A percentile compares a stretch with the other conserved stretches of the same genome.
Conservation (phyloP, 257 asterid genomes). For the Cruciata laevipes region DNA sequence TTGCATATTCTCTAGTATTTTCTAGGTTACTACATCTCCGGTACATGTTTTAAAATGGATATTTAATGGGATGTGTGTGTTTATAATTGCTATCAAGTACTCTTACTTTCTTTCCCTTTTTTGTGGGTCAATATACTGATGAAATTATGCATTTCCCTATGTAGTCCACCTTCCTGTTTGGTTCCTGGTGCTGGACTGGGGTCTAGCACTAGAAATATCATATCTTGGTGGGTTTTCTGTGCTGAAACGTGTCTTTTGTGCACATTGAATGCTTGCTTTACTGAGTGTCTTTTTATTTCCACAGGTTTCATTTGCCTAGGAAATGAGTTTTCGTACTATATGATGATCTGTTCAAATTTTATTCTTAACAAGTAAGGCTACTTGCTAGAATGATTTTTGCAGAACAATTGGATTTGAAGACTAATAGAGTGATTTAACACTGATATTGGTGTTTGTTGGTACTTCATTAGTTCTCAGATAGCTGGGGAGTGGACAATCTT, state of each 20-base stretch:
- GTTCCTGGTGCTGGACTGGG: constrained; percentile 99
- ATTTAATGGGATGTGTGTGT: background rate
- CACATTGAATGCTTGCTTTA: constrained; percentile 6
- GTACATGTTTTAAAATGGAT: background rate
- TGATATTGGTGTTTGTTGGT: constrained; percentile 21
- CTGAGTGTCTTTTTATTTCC: background rate
- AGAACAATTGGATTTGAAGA: constrained; percentile 4
- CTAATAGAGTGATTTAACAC: constrained; percentile 8
- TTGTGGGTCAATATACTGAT: constrained; percentile 24
- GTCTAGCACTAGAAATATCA: constrained; percentile 88
- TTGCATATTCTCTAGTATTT: background rate
- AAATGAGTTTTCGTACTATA: constrained; percentile 95
- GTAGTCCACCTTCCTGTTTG: constrained; percentile 83
- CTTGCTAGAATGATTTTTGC: background rate
- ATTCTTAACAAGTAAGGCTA: constrained; percentile 73
- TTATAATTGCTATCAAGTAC: background rate
- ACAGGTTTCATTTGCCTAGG: constrained; percentile 95
- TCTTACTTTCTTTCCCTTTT: constrained; percentile 12
- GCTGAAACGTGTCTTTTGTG: background rate
- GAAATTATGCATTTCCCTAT: constrained; percentile 19
- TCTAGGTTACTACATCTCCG: constrained; percentile 1
- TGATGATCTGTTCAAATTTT: constrained; percentile 99
- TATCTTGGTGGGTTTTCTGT: constrained; percentile 53
- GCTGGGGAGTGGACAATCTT: constrained; percentile 91
- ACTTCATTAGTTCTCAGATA: constrained; percentile 41